Evolutionary conservation across 2,329 filamentous ascomycete species (phyloP), one percentile per base, ranked within the genome.

Genomic region (Colletotrichum brevisporum): DNA sequence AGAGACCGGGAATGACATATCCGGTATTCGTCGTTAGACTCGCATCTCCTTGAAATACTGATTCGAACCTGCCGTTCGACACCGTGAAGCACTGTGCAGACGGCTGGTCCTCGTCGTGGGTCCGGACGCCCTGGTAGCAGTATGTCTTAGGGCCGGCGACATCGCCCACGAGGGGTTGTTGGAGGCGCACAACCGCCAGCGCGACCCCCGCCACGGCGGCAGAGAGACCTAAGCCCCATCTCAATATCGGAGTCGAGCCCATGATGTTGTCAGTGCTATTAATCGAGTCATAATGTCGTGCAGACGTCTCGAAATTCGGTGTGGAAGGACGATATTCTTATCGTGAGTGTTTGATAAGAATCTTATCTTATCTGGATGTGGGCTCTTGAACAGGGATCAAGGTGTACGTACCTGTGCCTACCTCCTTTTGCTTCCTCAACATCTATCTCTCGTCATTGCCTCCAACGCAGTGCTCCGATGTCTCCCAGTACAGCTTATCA

Each of bases 1-100:
- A 92, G 2, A 93, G 81, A 0, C 91, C 91, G 0, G 91, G 91
- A 27, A 92, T 86, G 2, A 87, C 90, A 72, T 88, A 84, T 0
- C 89, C 89, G 5, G 78, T 71, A 13, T 81, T 71, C 2, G 63
- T 63, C 5, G 70, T 62, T 27, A 67, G 73, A 0, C 75, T 77
- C 9, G 74, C 75, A 16, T 75, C 73, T 3, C 71, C 73, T 3
- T 78, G 67, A 51, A 85, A 84, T 0, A 90, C 83, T 5, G 81
- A 78, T 0, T 79, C 79, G 72, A 91, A 90, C 13, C 80, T 77
- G 0, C 88, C 89, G 48, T 84, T 77, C 1, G 76, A 75, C 2
- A 90, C 84, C 5, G 84, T 84, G 76, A 91, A 91, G 78, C 89
- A 91, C 56, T 84, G 80, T 2, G 83, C 83, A 2, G 76, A 71